These are phyloP conservation scores for Pyrenopolyporus hunteri DNA, from an alignment of 495 filamentous ascomycete species.

Conservation along the genomic window DNA sequence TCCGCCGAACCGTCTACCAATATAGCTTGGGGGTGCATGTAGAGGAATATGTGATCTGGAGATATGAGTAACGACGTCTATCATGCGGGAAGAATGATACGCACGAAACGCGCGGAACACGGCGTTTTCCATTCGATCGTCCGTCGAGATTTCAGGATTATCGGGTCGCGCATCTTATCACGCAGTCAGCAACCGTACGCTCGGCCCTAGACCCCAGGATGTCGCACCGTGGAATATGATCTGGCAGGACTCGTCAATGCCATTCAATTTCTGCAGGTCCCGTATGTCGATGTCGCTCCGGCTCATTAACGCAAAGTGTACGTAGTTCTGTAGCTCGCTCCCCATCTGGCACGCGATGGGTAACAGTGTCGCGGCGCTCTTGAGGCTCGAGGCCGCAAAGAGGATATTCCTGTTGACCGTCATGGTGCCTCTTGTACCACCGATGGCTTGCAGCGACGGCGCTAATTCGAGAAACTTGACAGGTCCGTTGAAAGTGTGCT, in stretches of 20 bases:
- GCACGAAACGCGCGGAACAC: constrained; percentile 50
- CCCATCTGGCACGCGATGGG: constrained; percentile 69
- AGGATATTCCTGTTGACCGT: constrained; percentile 60
- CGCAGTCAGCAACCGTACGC: constrained; percentile 8
- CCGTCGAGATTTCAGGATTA: constrained; percentile 54
- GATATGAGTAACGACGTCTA: constrained; percentile 8
- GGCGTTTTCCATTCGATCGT: constrained; percentile 55
- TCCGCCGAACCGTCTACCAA: constrained; percentile 56
- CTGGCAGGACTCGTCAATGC: constrained; percentile 59
- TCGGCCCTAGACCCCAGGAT: neutral
- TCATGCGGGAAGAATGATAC: constrained; percentile 5
- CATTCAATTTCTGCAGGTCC: constrained; percentile 61
- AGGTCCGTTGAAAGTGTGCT: constrained; percentile 47
- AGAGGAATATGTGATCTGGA: constrained; percentile 56
- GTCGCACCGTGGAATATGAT: constrained; percentile 61
- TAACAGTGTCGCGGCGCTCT: constrained; percentile 61
- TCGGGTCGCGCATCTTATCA: constrained; percentile 62
- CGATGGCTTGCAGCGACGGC: constrained; percentile 47
- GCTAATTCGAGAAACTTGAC: constrained; percentile 47
- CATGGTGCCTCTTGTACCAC: constrained; percentile 44
- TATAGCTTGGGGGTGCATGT: constrained; percentile 64
- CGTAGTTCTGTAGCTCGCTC: constrained; percentile 58
- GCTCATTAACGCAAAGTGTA: constrained; percentile 65
- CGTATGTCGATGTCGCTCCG: constrained; percentile 59
- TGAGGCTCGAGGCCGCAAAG: constrained; percentile 62